phyloP scores from a whole-genome alignment of 1,284 basidiomycete genomes.

The Pascua sp. region DNA sequence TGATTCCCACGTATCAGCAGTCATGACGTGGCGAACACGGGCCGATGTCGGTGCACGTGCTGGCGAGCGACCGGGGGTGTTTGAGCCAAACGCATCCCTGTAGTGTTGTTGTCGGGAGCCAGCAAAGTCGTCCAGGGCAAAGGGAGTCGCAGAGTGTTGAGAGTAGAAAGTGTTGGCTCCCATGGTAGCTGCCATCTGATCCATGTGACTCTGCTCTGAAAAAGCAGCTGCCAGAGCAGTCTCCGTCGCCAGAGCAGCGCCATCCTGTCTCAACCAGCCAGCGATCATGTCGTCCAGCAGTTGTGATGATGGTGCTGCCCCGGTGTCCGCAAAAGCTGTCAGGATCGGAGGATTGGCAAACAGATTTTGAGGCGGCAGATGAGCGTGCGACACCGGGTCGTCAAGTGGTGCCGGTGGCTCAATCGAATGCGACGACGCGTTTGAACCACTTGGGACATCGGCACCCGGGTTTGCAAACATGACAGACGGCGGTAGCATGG shows the following conservation, averaged over 20 bases:
- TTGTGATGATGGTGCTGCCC: not conserved
- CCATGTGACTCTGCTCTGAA: not conserved
- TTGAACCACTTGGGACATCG: no score
- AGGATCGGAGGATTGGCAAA: not conserved
- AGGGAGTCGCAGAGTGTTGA: not conserved
- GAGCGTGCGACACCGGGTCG: no score
- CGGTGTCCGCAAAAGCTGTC: not conserved
- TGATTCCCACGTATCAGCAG: slow-evolving; percentile 10
- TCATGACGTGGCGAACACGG: not conserved
- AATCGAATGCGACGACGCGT: no score
- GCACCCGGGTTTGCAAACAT: no score
- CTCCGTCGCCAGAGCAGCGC: slow-evolving; percentile 1
- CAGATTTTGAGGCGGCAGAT: not conserved
- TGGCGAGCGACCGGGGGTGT: not conserved
- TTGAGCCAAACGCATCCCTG: no score
- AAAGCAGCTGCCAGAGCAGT: slow-evolving; percentile 7
- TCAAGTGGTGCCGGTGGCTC: no score
- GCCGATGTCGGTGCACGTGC: not conserved
- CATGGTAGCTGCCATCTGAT: not conserved
- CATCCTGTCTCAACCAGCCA: slow-evolving; percentile 9
- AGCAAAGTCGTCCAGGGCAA: no score
- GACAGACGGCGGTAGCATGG: no score
- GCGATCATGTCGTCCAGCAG: slow-evolving; percentile 8
- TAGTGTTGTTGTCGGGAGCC: no score
- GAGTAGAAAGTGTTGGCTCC: not conserved